A percentile compares a stretch with the other conserved stretches of the same genome.
These are phyloP conservation scores for Peronospora destructor DNA, from an alignment of 352 stramenopile species.

Conservation along the genomic window DNA sequence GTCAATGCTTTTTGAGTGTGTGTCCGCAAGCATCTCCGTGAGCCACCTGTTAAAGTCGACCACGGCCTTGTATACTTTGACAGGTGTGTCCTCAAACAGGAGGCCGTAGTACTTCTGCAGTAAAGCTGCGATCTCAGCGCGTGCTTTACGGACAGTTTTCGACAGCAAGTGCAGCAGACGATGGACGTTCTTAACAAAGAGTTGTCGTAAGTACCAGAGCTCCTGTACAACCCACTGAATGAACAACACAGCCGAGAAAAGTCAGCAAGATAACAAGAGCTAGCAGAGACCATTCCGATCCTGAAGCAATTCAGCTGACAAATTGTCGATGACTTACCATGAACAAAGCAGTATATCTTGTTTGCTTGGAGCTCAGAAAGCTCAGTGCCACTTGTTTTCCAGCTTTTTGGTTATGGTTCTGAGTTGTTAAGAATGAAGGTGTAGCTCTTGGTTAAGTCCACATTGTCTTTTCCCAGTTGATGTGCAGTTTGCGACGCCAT, in stretches of 20 bases:
- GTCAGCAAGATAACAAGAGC: conserved; percentile 1
- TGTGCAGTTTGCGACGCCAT: conserved; percentile 17
- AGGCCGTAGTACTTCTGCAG: conserved; percentile 13
- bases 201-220: conserved; percentile 12
- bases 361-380: conserved; percentile 1
- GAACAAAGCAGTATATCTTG: conserved; percentile 3
- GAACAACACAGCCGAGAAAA: conserved; percentile 10
- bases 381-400: not conserved
- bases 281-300: not conserved
- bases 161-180: conserved; percentile 18
- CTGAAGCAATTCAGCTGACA: not conserved
- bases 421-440: conserved; percentile 11
- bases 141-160: conserved; percentile 4
- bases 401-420: not conserved
- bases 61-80: conserved; percentile 13
- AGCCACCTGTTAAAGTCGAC: conserved; percentile 33
- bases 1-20: conserved; percentile 18
- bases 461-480: conserved; percentile 17
- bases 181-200: conserved; percentile 20
- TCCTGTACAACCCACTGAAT: conserved; percentile 17
- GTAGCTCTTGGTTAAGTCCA: not conserved
- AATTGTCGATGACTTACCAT: conserved; percentile 17
- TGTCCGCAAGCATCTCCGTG: conserved; percentile 18
- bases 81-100: conserved; percentile 15
- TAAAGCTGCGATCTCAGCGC: conserved; percentile 8